These are phyloP conservation scores for Arxiozyma telluris DNA, from an alignment of 1,139 yeast species.

Conservation along the genomic window DNA sequence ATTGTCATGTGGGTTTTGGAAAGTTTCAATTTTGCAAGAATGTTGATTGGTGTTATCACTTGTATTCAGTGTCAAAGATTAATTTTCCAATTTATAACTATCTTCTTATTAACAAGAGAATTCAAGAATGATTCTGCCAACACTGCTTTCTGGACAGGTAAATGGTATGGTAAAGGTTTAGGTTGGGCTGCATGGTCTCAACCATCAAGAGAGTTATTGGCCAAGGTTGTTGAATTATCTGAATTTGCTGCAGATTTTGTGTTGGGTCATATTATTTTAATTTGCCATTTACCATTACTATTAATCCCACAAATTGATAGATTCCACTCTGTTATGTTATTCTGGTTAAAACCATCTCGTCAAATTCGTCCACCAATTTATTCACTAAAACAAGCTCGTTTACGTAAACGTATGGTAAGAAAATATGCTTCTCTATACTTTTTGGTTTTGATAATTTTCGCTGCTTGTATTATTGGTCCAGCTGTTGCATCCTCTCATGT, in stretches of 20 bases:
- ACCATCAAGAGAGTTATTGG: conserved; percentile 92
- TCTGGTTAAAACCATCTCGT: conserved; percentile 97
- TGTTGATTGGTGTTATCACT: conserved; percentile 78
- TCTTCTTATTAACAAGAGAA: conserved; percentile 81
- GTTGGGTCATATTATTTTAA: conserved; percentile 79
- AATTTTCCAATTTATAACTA: conserved; percentile 76
- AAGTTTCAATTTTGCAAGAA: conserved; percentile 81
- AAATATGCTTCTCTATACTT: conserved; percentile 85
- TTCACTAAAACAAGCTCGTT: conserved; percentile 91
- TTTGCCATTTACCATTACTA: conserved; percentile 82
- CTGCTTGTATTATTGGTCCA: conserved; percentile 81
- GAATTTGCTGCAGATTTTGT: conserved; percentile 96
- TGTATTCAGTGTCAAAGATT: conserved; percentile 83
- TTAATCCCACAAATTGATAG: conserved; percentile 84
- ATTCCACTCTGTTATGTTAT: conserved; percentile 97
- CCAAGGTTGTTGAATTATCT: conserved; percentile 87
- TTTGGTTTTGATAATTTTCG: conserved; percentile 56
- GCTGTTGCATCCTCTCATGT: conserved; percentile 58
- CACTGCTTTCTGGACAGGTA: conserved; percentile 99
- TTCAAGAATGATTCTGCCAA: conserved; percentile 94
- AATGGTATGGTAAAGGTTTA: conserved; percentile 93
- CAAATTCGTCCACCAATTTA: conserved; percentile 98
- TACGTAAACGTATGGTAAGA: conserved; percentile 97
- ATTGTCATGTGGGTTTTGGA: conserved; percentile 96
- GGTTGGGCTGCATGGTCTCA: conserved; percentile 96